Evolutionary conservation across 371 early-diverging fungal species (phyloP), one percentile per base, ranked within the genome.

Genomic region (Actinomucor elegans): DNA sequence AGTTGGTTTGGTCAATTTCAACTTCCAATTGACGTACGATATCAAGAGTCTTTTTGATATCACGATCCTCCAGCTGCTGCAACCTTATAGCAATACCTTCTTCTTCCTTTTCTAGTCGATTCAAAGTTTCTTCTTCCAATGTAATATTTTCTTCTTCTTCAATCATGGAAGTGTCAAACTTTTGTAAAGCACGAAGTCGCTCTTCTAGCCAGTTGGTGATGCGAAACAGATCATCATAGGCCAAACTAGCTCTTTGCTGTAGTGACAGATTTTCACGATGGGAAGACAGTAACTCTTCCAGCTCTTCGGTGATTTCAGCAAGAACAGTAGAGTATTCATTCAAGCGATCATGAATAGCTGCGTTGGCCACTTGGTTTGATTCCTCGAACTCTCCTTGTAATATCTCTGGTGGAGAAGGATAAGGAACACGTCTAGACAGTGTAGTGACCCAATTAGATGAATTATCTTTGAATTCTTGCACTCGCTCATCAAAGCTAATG

Each of bases 171-270:
- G 52, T 26, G 21, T 65, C 66, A 45, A 67, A 54, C 34, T 57
- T 61, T 12, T 67, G 55, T 9, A 69, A 14, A 17, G 59, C 33
- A 9, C 58, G 47, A 4, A 53, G 24, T 20, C 70, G 56, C 23
- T 78, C 67, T 28, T 67, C 73, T n/a, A 76, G 50, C 79, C 77
- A 78, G 14, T 48, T 45, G 0, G 59, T 66, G 42, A 78, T 52
- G 4, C 69, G 57, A 5, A 57, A 47, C 55, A 75, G 52, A 48
- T 78, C 79, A 17, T 78, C 71, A 23, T 70, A 67, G 4, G 61
- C 67, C 4, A 71, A 51, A 10, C 60, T 59, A 5, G 73, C 67
- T 5, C 68, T 59, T 27, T 72, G 67, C n/a, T 73, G 69, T 7
- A 80, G 48, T 5, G 68, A 66, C 17, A 77, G 44, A 21, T 53